Conservation (phyloP, 129 eudicot species). For the Logfia minima region DNA sequence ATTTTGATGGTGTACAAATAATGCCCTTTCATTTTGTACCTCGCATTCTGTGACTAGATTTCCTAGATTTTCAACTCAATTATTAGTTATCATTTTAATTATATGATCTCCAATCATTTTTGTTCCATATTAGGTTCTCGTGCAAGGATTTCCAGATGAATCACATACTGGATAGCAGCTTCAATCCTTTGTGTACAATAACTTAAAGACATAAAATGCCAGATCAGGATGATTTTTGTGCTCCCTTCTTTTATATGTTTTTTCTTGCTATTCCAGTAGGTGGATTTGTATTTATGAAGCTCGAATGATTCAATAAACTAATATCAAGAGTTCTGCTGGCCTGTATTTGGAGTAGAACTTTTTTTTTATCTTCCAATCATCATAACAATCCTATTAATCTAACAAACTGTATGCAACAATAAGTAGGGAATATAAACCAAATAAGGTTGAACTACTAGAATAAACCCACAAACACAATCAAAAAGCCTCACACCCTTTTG, state of each 20-base stretch:
- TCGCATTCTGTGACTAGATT: not conserved
- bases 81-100: not conserved
- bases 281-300: conserved; percentile 19
- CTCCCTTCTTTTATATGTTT: conserved; percentile 18
- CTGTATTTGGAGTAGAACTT: conserved; percentile 8
- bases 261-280: conserved; percentile 11
- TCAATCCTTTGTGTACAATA: conserved; percentile 18
- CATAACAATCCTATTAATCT: not conserved
- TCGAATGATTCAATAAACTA: conserved; percentile 11
- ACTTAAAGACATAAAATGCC: conserved; percentile 15
- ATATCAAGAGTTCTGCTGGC: conserved; percentile 5
- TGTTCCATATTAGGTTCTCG: conserved; percentile 22
- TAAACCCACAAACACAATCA: not conserved
- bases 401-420: not conserved
- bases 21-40: not conserved
- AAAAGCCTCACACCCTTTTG: conserved; percentile 39
- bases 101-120: not conserved
- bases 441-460: conserved; percentile 3
- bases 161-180: not conserved
- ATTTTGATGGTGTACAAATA: not conserved
- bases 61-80: not conserved
- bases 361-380: not conserved
- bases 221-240: conserved; percentile 14
- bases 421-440: not conserved
- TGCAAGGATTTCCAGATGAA: conserved; percentile 37